These are phyloP conservation scores for Colletotrichum orbiculare DNA, from an alignment of 2,329 filamentous ascomycete genomes.

Conservation along the genomic window DNA sequence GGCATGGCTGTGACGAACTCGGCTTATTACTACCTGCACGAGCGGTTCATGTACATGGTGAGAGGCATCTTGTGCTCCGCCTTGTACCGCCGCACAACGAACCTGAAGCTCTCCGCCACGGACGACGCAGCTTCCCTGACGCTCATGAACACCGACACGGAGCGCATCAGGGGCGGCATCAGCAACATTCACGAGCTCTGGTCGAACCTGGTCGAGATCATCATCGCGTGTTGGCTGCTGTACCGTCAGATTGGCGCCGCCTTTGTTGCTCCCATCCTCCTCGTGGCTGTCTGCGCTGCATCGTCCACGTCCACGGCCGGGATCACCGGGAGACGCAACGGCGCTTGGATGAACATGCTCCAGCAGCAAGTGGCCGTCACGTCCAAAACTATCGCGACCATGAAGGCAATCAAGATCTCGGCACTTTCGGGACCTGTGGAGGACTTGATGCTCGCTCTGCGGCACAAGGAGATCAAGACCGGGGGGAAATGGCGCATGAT, in stretches of 20 bases:
- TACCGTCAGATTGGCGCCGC: slow-evolving; percentile 45
- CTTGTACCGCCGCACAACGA: slow-evolving; percentile 48
- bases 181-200: slow-evolving; percentile 53
- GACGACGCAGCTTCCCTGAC: slow-evolving; percentile 56
- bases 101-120: slow-evolving; percentile 44
- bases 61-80: slow-evolving; percentile 47
- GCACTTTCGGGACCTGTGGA: slow-evolving; percentile 47
- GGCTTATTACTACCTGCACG: slow-evolving; percentile 52
- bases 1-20: slow-evolving; percentile 53
- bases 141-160: slow-evolving; percentile 60
- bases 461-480: slow-evolving; percentile 46
- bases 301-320: slow-evolving; percentile 3
- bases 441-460: slow-evolving; percentile 46
- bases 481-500: slow-evolving; percentile 43
- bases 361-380: slow-evolving; percentile 42
- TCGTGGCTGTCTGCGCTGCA: slow-evolving; percentile 12
- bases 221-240: slow-evolving; percentile 58
- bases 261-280: slow-evolving; percentile 23
- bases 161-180: slow-evolving; percentile 51
- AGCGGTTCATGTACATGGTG: slow-evolving; percentile 46
- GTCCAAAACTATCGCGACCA: slow-evolving; percentile 44
- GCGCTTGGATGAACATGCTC: slow-evolving; percentile 41
- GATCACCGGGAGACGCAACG: slow-evolving; percentile 32
- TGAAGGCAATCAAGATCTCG: slow-evolving; percentile 53
- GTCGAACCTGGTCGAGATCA: slow-evolving; percentile 54